Evolutionary conservation across 768 basidiomycete species (phyloP), one percentile per base, ranked within the genome.

Genomic region (Krasilnikovozyma curviuscula): DNA sequence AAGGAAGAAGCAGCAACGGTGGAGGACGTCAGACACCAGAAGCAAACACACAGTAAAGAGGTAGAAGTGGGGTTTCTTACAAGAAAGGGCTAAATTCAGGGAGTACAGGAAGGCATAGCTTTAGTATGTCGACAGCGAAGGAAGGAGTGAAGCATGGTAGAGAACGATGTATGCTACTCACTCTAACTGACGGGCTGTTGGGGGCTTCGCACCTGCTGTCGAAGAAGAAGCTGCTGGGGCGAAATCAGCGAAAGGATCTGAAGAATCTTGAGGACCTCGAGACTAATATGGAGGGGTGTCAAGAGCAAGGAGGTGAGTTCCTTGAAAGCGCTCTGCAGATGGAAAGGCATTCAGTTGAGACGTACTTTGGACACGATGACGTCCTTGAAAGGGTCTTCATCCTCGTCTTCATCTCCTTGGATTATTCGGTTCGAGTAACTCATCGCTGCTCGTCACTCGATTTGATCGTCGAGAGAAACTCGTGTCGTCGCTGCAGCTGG

Each of bases 301-400:
- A n/a, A 27, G n/a, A 8, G 12, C 8, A 18, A 3, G 5, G 7
- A 12, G 46, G 25, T 47, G 24, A 47, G 46, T 29, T 39, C n/a
- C n/a, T n/a, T n/a, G n/a, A n/a, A n/a, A n/a, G n/a, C 33, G 7
- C 12, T 27, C 34, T 18, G 14, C 9, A 12, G 14, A 5, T 38
- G 14, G 35, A 38, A 6, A 9, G 21, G 3, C 18, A 16, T 38
- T 16, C 16, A 31, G 14, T n/a, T n/a, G n/a, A 30, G 5, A 46
- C 18, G 3, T 21, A 33, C 24, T 40, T 28, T 30, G 9, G 45
- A 35, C 34, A 46, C 45, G 13, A 52, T 46, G 40, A 52, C 41
- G 27, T 52, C 50, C 21, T 46, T 37, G 34, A 52, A 52, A 8
- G 50, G 50, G 19, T 52, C 50, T 9, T 46, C 43, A 16, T 41